phyloP scores from a whole-genome alignment of 441 rosid species.

The Aquilaria agallochum region DNA sequence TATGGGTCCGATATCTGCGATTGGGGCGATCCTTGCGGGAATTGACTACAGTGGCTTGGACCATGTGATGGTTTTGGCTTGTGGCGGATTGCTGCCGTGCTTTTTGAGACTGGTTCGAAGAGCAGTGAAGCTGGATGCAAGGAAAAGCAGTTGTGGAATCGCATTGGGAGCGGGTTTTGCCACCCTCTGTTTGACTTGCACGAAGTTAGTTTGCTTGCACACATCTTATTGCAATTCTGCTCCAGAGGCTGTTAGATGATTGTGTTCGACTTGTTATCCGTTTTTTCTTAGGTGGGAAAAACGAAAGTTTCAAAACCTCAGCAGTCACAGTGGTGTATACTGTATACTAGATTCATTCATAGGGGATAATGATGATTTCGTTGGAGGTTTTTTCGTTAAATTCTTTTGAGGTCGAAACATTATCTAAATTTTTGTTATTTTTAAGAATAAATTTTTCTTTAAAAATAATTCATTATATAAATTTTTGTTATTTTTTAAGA shows the following conservation, averaged over 20 bases:
- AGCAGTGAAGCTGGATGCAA: conserved; percentile 53
- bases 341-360: too few species aligned
- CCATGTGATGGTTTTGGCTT: conserved; percentile 85
- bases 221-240: conserved; percentile 97
- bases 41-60: conserved; percentile 95
- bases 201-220: conserved; percentile 90
- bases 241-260: conserved; percentile 80
- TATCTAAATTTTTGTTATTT: too few species aligned
- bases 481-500: too few species aligned
- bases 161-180: conserved; percentile 71
- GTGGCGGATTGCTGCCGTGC: conserved; percentile 82
- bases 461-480: too few species aligned
- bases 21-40: conserved; percentile 85
- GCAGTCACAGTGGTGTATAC: too few species aligned
- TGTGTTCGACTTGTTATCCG: background rate
- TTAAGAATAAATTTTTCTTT: too few species aligned
- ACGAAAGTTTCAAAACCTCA: too few species aligned
- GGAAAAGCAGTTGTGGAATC: conserved; percentile 60
- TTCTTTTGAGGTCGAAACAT: too few species aligned
- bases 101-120: conserved; percentile 57
- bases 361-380: too few species aligned
- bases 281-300: too few species aligned
- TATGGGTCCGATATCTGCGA: conserved; percentile 87
- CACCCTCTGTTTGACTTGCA: conserved; percentile 67
- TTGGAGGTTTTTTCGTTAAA: too few species aligned